Evolutionary conservation across 2,329 filamentous ascomycete species (phyloP).

Genomic region (Ambrosiella cleistominuta): DNA sequence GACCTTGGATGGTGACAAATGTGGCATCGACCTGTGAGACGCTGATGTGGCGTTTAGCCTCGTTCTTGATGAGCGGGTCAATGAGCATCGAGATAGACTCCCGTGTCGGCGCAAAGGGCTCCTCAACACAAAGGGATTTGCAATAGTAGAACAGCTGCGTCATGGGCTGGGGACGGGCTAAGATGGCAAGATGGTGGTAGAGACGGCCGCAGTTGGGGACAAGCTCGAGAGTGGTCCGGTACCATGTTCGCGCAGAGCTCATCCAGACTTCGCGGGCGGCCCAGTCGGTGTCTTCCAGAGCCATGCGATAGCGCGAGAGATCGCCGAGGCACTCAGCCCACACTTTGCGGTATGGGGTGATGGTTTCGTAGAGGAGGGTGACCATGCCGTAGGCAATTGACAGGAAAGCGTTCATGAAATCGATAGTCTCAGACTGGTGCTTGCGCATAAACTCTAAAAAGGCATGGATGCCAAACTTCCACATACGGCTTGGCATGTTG

Average conservation of each 20-base stretch:
- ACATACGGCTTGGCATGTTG: slow-evolving; percentile 84
- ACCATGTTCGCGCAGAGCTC: slow-evolving; percentile 66
- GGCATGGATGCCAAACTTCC: slow-evolving; percentile 78
- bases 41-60: slow-evolving; percentile 20
- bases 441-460: slow-evolving; percentile 64
- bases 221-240: slow-evolving; percentile 61
- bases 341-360: slow-evolving; percentile 64
- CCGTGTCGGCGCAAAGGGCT: slow-evolving; percentile 48
- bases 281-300: slow-evolving; percentile 69
- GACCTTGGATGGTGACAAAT: slow-evolving; percentile 46
- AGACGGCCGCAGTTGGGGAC: slow-evolving; percentile 59
- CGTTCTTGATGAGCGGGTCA: slow-evolving; percentile 30
- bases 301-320: slow-evolving; percentile 69
- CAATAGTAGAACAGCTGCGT: slow-evolving; percentile 58
- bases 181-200: slow-evolving; percentile 74
- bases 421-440: slow-evolving; percentile 55
- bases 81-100: slow-evolving; percentile 57
- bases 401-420: slow-evolving; percentile 84
- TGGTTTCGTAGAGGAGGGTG: slow-evolving; percentile 69
- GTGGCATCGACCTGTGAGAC: slow-evolving; percentile 31
- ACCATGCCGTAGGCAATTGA: slow-evolving; percentile 84
- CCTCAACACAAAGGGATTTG: slow-evolving; percentile 50
- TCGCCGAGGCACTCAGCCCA: slow-evolving; percentile 93
- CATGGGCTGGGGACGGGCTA: slow-evolving; percentile 50
- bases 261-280: slow-evolving; percentile 67